Evolutionary conservation across 768 basidiomycete genomes (phyloP).

Genomic region (Collybiopsis confluens): DNA sequence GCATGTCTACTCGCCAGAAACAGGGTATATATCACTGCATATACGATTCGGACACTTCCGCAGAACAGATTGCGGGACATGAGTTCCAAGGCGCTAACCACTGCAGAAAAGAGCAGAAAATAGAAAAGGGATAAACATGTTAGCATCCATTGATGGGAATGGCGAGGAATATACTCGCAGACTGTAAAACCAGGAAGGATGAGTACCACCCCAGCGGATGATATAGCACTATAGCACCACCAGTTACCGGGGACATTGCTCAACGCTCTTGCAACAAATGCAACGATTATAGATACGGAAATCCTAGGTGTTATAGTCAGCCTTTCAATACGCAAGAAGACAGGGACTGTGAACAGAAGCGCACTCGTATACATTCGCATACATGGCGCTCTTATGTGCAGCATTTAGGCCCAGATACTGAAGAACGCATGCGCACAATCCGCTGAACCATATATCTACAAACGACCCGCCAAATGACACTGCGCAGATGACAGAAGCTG

Average conservation of each 20-base stretch:
- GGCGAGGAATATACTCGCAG: slow-evolving; percentile 58
- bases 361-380: slow-evolving; percentile 95
- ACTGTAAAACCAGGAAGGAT: slow-evolving; percentile 87
- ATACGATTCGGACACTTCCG: slow-evolving; percentile 79
- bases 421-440: slow-evolving; percentile 60
- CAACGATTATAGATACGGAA: slow-evolving; percentile 78
- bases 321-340: not conserved
- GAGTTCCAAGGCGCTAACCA: slow-evolving; percentile 74
- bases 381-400: slow-evolving; percentile 82
- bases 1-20: slow-evolving; percentile 50
- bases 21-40: slow-evolving; percentile 81
- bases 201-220: slow-evolving; percentile 85
- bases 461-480: slow-evolving; percentile 78
- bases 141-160: no score
- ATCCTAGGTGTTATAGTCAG: slow-evolving; percentile 44
- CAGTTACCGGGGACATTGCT: slow-evolving; percentile 69
- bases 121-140: no score
- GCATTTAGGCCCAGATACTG: slow-evolving; percentile 80
- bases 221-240: slow-evolving; percentile 89
- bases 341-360: not conserved
- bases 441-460: slow-evolving; percentile 81
- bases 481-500: slow-evolving; percentile 77
- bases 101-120: slow-evolving; percentile 37
- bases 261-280: slow-evolving; percentile 75
- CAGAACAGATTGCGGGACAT: slow-evolving; percentile 79